Evolutionary conservation across 495 filamentous ascomycete species (phyloP), one percentile per base, ranked within the genome.

Genomic region (Ascodesmis nigricans): DNA sequence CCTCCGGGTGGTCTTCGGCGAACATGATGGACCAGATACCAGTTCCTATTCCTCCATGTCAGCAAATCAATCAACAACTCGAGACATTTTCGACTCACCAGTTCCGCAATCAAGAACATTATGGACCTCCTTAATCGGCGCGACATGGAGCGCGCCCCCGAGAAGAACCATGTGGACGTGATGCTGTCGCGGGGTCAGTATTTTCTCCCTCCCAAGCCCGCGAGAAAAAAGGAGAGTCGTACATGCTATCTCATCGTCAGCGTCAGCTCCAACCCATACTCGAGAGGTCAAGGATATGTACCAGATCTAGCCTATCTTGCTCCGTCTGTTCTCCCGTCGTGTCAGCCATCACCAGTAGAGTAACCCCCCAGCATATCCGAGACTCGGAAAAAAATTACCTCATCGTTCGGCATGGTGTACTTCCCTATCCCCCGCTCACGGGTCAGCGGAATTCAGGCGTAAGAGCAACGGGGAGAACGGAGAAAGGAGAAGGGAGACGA

Each of bases 111-210:
- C 16, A 46, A 40, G n/a, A n/a, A n/a, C n/a, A n/a, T n/a, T n/a
- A 3, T 33, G 9, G 20, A 17, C 30, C 1, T 64, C 60, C n/a
- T n/a, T n/a, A 0, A 65, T 57, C 0, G 63, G 71, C 1, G 73
- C 67, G 35, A 68, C 60, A 43, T 60, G 59, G 0, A 77, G 54
- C 38, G 56, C 32, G 2, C 53, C 43, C 18, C 35, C 42, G 6
- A 69, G 45, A 39, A 72, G 52, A 27, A 63, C 57, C 23, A 67
- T 60, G 21, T 49, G 52, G 51, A 75, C 59, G 21, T 64, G 55
- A 50, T 75, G 70, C n/a, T n/a, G n/a, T n/a, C n/a, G n/a, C n/a
- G n/a, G n/a, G n/a, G n/a, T n/a, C n/a, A n/a, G n/a, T n/a, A n/a
- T n/a, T n/a, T n/a, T 25, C 23, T 46, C 10, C 36, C 36, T 17